Conservation (phyloP, 1,284 basidiomycete species). For the Fomitopsis pinicola region DNA sequence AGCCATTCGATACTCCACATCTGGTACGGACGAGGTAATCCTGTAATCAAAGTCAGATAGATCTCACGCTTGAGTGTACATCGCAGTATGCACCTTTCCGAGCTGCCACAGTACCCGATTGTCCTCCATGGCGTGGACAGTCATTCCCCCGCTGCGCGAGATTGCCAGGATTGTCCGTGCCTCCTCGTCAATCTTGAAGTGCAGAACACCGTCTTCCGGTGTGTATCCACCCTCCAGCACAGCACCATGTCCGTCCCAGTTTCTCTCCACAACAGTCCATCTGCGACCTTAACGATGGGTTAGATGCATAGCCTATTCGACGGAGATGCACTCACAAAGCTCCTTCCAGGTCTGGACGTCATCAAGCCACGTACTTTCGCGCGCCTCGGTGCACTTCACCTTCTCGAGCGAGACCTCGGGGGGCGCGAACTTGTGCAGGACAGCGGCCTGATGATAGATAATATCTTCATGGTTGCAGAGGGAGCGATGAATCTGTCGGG, state of each 20-base stretch:
- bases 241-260: slow-evolving; percentile 18
- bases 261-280: slow-evolving; percentile 13
- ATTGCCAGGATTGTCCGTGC: slow-evolving; percentile 15
- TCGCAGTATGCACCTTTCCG: slow-evolving; percentile 11
- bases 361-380: slow-evolving; percentile 7
- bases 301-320: not conserved
- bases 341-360: slow-evolving; percentile 20
- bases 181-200: slow-evolving; percentile 19
- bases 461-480: slow-evolving; percentile 16
- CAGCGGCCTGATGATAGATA: slow-evolving; percentile 21
- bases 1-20: slow-evolving; percentile 15
- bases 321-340: slow-evolving; percentile 11
- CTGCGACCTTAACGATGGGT: slow-evolving; percentile 8
- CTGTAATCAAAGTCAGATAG: not conserved
- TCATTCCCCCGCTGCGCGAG: slow-evolving; percentile 9
- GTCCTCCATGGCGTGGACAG: slow-evolving; percentile 17
- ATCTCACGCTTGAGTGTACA: not conserved
- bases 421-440: slow-evolving; percentile 18
- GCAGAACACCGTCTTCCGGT: slow-evolving; percentile 6
- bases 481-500: slow-evolving; percentile 11
- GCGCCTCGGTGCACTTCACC: slow-evolving; percentile 3
- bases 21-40: slow-evolving; percentile 8
- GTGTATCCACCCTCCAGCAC: slow-evolving; percentile 16
- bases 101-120: slow-evolving; percentile 15
- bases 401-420: slow-evolving; percentile 15